Base-by-base conservation (phyloP, 148 eudicot species). In the Euryodendron excelsum region DNA sequence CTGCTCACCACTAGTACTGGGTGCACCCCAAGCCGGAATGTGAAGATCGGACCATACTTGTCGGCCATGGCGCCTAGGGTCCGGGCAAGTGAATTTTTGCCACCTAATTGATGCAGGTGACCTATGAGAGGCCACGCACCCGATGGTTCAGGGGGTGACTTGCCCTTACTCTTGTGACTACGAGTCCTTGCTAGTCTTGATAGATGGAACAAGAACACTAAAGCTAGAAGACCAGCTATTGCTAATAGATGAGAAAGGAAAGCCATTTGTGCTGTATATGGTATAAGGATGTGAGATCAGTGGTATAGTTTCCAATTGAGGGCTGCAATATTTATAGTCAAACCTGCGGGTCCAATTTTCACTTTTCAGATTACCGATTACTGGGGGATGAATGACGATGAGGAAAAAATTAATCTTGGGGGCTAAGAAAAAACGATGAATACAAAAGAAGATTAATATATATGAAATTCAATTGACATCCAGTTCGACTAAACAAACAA, bases 61-160 rank as follows among this genome's bases (percentile, higher is more conserved):
- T 73, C 76, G 17, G 76, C 27, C 18, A 73, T 53, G 28, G 18
- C 63, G 4, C 10, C 41, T 0, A 73, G 63, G 17, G 23, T 30
- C 8, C 76, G 44, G 52, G 7, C 27, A 21, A 73, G 5, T 1
- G 62, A 45, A 3, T 18, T 20, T 18, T 20, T 5, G 63, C 44
- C 47, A 4, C 8, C 39, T 31, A 73, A 28, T 8, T 15, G 44
- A 12, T 52, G 76, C 25, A 73, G 45, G 47, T 73, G 76, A 13
- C 76, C 63, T 30, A 73, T 31, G 41, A 73, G 0, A 0, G 63
- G 76, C 76, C 56, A 73, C 1, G 63, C 44, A 18, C 62, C 62
- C 0, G 5, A 0, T 34, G 76, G 63, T 53, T 73, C 76, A 20
- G 76, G 76, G 39, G 59, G 31, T 23, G 34, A 41, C 18, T 31